Conservation (phyloP, 345 rosid species). For the Eucalyptus tenuipes region DNA sequence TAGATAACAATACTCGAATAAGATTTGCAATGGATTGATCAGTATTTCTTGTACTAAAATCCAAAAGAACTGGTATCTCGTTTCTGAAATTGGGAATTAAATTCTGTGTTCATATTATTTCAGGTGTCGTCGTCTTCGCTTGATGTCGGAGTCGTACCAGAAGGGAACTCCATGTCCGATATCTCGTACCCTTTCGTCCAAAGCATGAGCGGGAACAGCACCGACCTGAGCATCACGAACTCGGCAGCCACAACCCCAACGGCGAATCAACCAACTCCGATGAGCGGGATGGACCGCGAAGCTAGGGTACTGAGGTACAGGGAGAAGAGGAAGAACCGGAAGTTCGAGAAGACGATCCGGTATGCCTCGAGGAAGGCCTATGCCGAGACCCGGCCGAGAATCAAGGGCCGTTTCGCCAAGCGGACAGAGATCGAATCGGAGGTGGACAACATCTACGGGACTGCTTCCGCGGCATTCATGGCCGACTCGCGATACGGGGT, state of each 20-base stretch:
- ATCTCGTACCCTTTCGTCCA: slow-evolving; percentile 41
- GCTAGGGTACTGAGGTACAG: slow-evolving; percentile 90
- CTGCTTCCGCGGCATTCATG: slow-evolving; percentile 4
- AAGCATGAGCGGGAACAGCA: slow-evolving; percentile 3
- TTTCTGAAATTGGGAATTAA: background rate
- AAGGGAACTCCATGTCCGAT: slow-evolving; percentile 48
- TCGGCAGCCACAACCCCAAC: background rate
- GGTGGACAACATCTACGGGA: background rate
- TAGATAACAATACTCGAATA: background rate
- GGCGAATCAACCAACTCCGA: slow-evolving; percentile 12
- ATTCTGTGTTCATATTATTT: background rate
- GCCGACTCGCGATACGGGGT: slow-evolving; percentile 44
- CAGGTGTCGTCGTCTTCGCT: slow-evolving; percentile 81
- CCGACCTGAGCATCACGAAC: slow-evolving; percentile 5
- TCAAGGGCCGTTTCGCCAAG: slow-evolving; percentile 94
- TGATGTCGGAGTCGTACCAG: slow-evolving; percentile 90
- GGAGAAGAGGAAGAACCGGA: slow-evolving; percentile 93
- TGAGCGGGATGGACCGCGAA: slow-evolving; percentile 58
- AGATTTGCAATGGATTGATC: background rate
- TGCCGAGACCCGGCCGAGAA: slow-evolving; percentile 88
- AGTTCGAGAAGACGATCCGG: slow-evolving; percentile 92
- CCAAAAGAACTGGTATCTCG: background rate
- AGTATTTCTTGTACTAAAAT: background rate
- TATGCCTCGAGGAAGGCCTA: slow-evolving; percentile 93
- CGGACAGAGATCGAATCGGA: slow-evolving; percentile 36